Base-by-base conservation (phyloP, 164 flowering plant species). In the Amborella trichopoda region DNA sequence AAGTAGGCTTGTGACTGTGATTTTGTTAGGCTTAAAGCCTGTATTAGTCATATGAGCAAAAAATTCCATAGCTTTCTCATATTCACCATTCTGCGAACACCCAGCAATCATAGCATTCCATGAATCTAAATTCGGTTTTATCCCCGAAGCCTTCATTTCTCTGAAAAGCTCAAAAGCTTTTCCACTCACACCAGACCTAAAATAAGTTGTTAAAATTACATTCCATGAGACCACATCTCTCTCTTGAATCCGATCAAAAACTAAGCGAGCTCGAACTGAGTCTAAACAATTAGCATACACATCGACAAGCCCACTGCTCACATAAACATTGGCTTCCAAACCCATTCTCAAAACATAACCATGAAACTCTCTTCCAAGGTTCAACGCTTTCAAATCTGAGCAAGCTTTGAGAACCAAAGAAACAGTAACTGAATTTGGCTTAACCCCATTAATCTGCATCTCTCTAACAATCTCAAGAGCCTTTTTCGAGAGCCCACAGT, bases 101-200 rank as follows among this genome's bases (percentile, higher is more conserved):
- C 85, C 81, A 24, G 68, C 48, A 41, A 78, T 76, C 12, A 73
- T 61, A 20, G 79, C 61, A 60, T 75, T 76, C 79, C 81, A 78
- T 0, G 81, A 63, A 39, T 66, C 70, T 52, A 45, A 26, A 49
- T 67, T 62, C 49, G 63, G 22, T 12, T 39, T 40, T n/a, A 56
- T 49, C 20, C 71, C 61, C 41, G 55, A 65, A 5, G 4, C 48
- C 55, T 66, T 75, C 79, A 75, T 71, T 49, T 32, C 50, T 40
- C 55, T 27, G 30, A 78, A 71, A 18, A 68, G 46, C 50, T 23
- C 36, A 28, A 70, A 52, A 55, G 76, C 84, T 46, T 67, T 66
- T 28, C 58, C 68, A 32, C 52, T 62, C 24, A 73, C 73, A 24
- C 75, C 73, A 45, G 65, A 75, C 2, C 46, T 41, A 55, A 75